Conservation (phyloP, 805 yeast species). For the Starmera quercuum region DNA sequence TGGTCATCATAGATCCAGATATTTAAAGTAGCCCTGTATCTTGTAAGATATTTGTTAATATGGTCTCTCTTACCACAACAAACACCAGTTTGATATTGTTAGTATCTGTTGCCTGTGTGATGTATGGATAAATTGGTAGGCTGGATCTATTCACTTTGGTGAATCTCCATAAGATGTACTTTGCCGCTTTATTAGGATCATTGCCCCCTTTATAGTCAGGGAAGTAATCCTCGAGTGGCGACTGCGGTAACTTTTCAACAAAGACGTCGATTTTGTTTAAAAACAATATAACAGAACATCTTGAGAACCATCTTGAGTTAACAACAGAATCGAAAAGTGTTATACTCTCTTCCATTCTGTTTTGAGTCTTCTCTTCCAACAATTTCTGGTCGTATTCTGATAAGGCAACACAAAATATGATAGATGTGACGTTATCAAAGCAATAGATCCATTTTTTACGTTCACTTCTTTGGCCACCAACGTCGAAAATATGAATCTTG, state of each 20-base stretch:
- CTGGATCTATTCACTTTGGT: constrained; percentile 79
- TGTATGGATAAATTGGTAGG: constrained; percentile 78
- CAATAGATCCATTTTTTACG: constrained; percentile 97
- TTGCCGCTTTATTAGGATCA: constrained; percentile 84
- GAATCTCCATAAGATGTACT: constrained; percentile 86
- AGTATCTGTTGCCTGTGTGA: constrained; percentile 93
- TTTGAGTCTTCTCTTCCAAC: constrained; percentile 68
- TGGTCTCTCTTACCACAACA: constrained; percentile 77
- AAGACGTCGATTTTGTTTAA: constrained; percentile 87
- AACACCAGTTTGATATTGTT: constrained; percentile 80
- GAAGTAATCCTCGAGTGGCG: constrained; percentile 77
- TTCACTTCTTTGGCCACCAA: constrained; percentile 95
- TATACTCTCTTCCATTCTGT: constrained; percentile 74
- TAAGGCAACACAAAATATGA: constrained; percentile 85
- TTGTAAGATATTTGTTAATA: constrained; percentile 65
- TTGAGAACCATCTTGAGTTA: constrained; percentile 86
- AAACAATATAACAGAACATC: constrained; percentile 80
- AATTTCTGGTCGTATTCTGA: constrained; percentile 87
- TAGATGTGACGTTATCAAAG: constrained; percentile 84
- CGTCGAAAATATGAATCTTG: constrained; percentile 66
- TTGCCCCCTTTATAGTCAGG: constrained; percentile 91
- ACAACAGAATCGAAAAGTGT: constrained; percentile 85
- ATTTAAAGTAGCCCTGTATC: constrained; percentile 62
- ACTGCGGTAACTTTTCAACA: constrained; percentile 72
- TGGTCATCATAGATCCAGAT: not conserved